Percentiles rank a stretch among this genome's conserved stretches.
phyloP scores from a whole-genome alignment of 192 early-diverging fungal genomes.

The Kappamyces sp. region DNA sequence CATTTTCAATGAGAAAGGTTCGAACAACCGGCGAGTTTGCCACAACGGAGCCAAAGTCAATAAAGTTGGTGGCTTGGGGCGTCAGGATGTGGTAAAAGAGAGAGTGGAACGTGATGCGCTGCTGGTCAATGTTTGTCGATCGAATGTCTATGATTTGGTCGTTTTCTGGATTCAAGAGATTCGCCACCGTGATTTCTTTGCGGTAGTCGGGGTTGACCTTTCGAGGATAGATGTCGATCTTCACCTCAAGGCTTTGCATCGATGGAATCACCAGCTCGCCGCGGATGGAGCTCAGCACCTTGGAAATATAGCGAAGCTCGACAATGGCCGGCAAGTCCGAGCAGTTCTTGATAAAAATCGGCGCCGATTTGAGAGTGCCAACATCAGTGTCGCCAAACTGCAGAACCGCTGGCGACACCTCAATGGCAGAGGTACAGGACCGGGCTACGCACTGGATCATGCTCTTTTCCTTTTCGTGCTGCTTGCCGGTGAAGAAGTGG shows the following conservation, averaged over 20 bases:
- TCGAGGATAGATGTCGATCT: slow-evolving; percentile 92
- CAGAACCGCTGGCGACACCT: slow-evolving; percentile 72
- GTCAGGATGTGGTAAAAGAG: slow-evolving; percentile 88
- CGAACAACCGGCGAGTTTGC: slow-evolving; percentile 74
- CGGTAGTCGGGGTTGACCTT: slow-evolving; percentile 97
- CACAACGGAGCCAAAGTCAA: slow-evolving; percentile 89
- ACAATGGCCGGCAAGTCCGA: slow-evolving; percentile 81
- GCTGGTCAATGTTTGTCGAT: slow-evolving; percentile 92
- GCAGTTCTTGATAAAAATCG: slow-evolving; percentile 72
- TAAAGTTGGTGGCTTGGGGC: slow-evolving; percentile 81
- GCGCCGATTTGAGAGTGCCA: slow-evolving; percentile 80
- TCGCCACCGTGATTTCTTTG: slow-evolving; percentile 92
- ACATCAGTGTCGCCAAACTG: slow-evolving; percentile 97
- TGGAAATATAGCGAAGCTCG: slow-evolving; percentile 82
- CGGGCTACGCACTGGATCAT: slow-evolving; percentile 84
- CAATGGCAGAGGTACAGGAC: slow-evolving; percentile 88
- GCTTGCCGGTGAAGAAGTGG: slow-evolving; percentile 33
- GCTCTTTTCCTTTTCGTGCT: slow-evolving; percentile 56
- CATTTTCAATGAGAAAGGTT: slow-evolving; percentile 78
- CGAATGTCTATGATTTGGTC: slow-evolving; percentile 86
- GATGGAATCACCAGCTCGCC: slow-evolving; percentile 74
- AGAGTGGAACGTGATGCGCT: slow-evolving; percentile 94
- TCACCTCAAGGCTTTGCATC: slow-evolving; percentile 66
- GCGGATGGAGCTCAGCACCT: slow-evolving; percentile 75
- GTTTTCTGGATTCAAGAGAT: slow-evolving; percentile 80